Percentiles rank a stretch among this genome's conserved stretches.
phyloP scores from a whole-genome alignment of 306 rosid species.

The Dryas octopetala region DNA sequence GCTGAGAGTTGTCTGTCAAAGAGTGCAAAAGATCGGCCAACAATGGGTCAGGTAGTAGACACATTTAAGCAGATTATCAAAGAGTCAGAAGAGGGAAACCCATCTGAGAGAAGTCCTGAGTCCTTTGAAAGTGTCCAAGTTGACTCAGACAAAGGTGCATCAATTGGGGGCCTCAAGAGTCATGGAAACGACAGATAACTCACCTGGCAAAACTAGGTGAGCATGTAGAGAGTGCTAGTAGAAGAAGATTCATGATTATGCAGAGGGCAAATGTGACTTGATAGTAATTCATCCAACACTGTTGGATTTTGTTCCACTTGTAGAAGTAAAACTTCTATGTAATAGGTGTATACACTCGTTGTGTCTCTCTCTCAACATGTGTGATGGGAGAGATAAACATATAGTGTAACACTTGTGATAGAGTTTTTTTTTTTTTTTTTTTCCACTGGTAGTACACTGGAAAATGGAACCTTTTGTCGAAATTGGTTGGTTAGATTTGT shows the following conservation, averaged over 20 bases:
- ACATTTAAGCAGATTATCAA: slow-evolving; percentile 58
- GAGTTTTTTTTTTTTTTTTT: too few species aligned
- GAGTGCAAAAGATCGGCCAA: slow-evolving; percentile 70
- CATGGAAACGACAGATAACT: slow-evolving; percentile 70
- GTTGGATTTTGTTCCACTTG: not conserved
- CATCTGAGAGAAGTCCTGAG: slow-evolving; percentile 30
- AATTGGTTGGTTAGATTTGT: not conserved
- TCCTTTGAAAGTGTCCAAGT: slow-evolving; percentile 25
- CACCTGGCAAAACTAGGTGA: slow-evolving; percentile 84
- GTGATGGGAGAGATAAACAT: too few species aligned
- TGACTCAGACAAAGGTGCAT: slow-evolving; percentile 30
- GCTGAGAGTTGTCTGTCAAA: slow-evolving; percentile 64
- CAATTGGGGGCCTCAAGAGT: slow-evolving; percentile 34
- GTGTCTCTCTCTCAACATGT: too few species aligned
- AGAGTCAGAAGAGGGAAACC: slow-evolving; percentile 35
- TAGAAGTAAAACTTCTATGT: too few species aligned
- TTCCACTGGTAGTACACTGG: too few species aligned
- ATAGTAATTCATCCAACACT: not conserved
- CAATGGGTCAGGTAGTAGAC: slow-evolving; percentile 66
- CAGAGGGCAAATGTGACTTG: slow-evolving; percentile 55
- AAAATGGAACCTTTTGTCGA: not conserved
- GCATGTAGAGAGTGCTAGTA: slow-evolving; percentile 54
- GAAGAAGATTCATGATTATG: slow-evolving; percentile 69
- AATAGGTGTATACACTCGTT: too few species aligned
- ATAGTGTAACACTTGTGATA: too few species aligned